Evolutionary conservation across 805 yeast species (phyloP).

Genomic region (Jamesozyma hellenica): DNA sequence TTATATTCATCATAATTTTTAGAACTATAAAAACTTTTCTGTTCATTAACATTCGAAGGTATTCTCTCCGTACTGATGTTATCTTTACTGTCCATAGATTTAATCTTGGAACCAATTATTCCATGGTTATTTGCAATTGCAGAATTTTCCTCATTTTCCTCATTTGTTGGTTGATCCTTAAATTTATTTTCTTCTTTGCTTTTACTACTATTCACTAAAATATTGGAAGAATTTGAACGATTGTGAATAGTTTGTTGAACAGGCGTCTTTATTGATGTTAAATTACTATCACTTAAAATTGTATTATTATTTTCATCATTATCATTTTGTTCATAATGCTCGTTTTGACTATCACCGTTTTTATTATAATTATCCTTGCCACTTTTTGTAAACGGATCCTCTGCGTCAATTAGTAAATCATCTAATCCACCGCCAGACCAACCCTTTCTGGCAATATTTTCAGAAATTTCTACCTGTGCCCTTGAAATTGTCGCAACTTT

Average conservation of each 20-base stretch:
- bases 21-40: background rate
- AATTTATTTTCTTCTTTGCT: background rate
- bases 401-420: slow-evolving; percentile 49
- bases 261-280: background rate
- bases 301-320: background rate
- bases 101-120: background rate
- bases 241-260: background rate
- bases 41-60: background rate
- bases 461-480: slow-evolving; percentile 74
- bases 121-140: background rate
- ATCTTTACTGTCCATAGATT: background rate
- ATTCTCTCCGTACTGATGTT: background rate
- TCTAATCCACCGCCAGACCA: slow-evolving; percentile 86
- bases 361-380: slow-evolving; percentile 1
- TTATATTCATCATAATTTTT: background rate
- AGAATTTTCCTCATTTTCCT: background rate
- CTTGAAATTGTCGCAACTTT: slow-evolving; percentile 56
- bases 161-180: background rate
- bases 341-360: slow-evolving; percentile 5
- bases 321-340: slow-evolving; percentile 1
- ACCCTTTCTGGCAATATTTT: slow-evolving; percentile 73
- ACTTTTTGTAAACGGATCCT: slow-evolving; percentile 48
- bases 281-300: background rate
- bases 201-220: background rate
- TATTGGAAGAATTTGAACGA: too few species aligned